Conservation (phyloP, 306 rosid genomes). For the Crataegus laevigata region DNA sequence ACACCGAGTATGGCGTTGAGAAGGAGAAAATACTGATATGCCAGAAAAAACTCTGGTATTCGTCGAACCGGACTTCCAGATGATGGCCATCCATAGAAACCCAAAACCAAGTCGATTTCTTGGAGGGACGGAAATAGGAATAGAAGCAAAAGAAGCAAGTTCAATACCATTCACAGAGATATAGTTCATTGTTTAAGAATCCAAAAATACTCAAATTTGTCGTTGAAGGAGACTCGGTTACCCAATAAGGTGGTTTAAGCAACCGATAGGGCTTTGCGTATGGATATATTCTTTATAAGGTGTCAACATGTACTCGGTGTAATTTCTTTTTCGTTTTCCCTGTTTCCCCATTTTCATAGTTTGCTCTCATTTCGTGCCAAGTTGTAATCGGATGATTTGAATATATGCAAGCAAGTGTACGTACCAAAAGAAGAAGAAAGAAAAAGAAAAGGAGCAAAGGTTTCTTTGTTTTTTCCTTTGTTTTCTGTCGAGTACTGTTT, state of each 20-base stretch:
- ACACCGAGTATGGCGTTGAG: slow-evolving; percentile 55
- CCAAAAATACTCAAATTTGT: slow-evolving; percentile 28
- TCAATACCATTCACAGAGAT: slow-evolving; percentile 44
- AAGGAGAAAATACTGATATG: slow-evolving; percentile 85
- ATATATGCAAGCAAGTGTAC: not conserved
- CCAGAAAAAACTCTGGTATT: slow-evolving; percentile 85
- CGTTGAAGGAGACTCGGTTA: slow-evolving; percentile 38
- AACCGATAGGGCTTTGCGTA: slow-evolving; percentile 37
- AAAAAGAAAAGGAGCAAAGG: not conserved
- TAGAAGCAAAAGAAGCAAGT: slow-evolving; percentile 31
- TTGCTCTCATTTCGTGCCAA: not conserved
- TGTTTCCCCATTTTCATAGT: not conserved
- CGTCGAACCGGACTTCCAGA: slow-evolving; percentile 51
- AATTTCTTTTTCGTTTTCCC: slow-evolving; percentile 3
- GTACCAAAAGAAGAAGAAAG: not conserved
- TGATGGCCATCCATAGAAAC: slow-evolving; percentile 27
- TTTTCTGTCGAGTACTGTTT: too few species aligned
- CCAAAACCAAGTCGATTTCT: slow-evolving; percentile 11
- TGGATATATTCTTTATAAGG: slow-evolving; percentile 54
- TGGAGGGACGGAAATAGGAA: slow-evolving; percentile 20
- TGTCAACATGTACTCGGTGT: slow-evolving; percentile 34
- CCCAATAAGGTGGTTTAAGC: slow-evolving; percentile 61
- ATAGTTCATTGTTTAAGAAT: slow-evolving; percentile 29
- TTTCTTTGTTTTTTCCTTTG: not conserved
- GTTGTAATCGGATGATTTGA: not conserved